Conservation (phyloP, 148 eudicot genomes). For the Fagopyrum homotropicum region DNA sequence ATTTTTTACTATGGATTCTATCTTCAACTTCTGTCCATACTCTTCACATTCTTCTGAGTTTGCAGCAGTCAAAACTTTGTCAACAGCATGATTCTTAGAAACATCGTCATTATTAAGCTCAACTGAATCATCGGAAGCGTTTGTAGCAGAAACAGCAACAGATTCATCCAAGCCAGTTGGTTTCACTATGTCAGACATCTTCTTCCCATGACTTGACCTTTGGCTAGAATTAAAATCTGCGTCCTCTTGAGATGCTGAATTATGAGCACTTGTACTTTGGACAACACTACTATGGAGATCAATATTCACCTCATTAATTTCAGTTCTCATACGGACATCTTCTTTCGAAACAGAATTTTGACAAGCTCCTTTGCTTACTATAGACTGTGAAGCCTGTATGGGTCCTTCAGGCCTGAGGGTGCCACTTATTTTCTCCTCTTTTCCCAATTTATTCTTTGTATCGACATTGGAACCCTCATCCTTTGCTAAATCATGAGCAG, state of each 20-base stretch:
- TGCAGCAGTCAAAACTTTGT: constrained; percentile 14
- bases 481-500: constrained; percentile 4
- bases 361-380: not conserved
- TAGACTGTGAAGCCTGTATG: not conserved
- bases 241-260: not conserved
- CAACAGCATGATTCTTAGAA: constrained; percentile 14
- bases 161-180: constrained; percentile 8
- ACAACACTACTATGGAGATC: constrained; percentile 11
- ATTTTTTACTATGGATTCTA: constrained; percentile 24
- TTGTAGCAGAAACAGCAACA: constrained; percentile 14
- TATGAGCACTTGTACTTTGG: constrained; percentile 7
- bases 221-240: constrained; percentile 14
- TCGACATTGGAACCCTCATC: not conserved
- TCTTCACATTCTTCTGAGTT: constrained; percentile 16
- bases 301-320: constrained; percentile 14
- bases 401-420: not conserved
- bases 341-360: not conserved
- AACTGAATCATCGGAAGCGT: constrained; percentile 9
- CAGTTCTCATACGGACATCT: not conserved
- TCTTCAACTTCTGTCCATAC: constrained; percentile 20
- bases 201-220: not conserved
- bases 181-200: constrained; percentile 1
- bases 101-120: constrained; percentile 21
- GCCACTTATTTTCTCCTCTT: constrained; percentile 5
- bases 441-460: constrained; percentile 4